Evolutionary conservation across 768 basidiomycete species (phyloP).

Genomic region (Lentinula edodes): DNA sequence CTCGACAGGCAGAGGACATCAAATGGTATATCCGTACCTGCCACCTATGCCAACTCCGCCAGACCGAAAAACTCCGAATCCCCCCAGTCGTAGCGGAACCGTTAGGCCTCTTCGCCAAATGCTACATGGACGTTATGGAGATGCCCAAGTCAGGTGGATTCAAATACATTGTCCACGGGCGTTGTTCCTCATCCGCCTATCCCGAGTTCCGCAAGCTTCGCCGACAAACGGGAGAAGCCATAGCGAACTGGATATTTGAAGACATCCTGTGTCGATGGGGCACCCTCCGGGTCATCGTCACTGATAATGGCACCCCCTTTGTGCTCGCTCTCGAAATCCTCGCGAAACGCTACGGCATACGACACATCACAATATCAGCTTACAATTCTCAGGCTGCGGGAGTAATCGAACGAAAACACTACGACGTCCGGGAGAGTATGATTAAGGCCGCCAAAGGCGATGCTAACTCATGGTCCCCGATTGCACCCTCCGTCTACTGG

Average conservation of each 20-base stretch:
- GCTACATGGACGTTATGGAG: constrained; percentile 25
- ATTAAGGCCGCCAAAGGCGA: not conserved
- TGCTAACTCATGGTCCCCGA: not conserved
- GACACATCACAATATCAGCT: constrained; percentile 22
- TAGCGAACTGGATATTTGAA: constrained; percentile 21
- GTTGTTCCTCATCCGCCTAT: constrained; percentile 16
- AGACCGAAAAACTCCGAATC: constrained; percentile 9
- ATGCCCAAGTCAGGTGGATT: constrained; percentile 15
- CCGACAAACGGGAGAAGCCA: constrained; percentile 13
- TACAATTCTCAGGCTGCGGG: constrained; percentile 24
- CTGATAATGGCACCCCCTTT: constrained; percentile 24
- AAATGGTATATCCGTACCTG: constrained; percentile 8
- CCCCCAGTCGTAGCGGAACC: constrained; percentile 22
- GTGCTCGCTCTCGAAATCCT: constrained; percentile 8
- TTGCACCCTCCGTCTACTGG: not conserved
- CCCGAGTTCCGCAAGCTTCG: constrained; percentile 16
- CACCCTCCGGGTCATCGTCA: constrained; percentile 18
- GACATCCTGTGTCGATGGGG: constrained; percentile 21
- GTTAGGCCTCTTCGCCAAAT: constrained; percentile 17
- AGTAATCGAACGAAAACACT: not conserved
- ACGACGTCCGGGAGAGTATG: not conserved
- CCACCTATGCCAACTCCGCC: constrained; percentile 5
- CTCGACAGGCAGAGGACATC: constrained; percentile 4
- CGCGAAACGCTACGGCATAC: constrained; percentile 12
- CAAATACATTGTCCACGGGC: constrained; percentile 19